Base-by-base conservation (phyloP, 257 asterid genomes). In the Solanum chmielewskii region DNA sequence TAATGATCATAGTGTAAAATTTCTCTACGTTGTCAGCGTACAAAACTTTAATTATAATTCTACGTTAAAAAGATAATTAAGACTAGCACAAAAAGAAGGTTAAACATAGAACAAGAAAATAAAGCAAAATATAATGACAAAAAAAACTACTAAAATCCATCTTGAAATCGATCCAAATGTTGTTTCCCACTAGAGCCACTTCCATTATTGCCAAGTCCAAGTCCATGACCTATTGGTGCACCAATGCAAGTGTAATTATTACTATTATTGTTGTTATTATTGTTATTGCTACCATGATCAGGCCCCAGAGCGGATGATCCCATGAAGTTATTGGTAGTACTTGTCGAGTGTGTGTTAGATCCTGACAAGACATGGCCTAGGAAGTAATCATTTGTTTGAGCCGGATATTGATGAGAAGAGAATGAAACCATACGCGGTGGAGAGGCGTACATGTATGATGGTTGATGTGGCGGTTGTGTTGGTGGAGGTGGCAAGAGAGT, bases 201-300 rank as follows among this genome's bases (percentile, higher is more conserved):
- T 60, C 88, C 87, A 6, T 84, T 70, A 7, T 84, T 70, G 20
- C 85, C 69, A 52, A 31, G 78, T 23, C 78, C 82, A 44, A 87
- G 86, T 35, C 93, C 94, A 16, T 85, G 93, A 37, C 93, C 94
- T 80, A 95, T 93, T 74, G 99, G 98, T 4, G 96, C 98, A 7
- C 99, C 99, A 23, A 96, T 87, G 93, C 98, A 95, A 39, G 99
- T 93, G 91, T 96, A 94, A 73, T 88, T 94, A 11, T 42, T 87
- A 15, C 2, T 44, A 16, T 64, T 29, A 9, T 14, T 44, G 18
- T 14, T 44, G 3, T 74, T 71, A 7, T 6, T 42, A 7, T 76
- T 94, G 7, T 74, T 73, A 11, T 74, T 94, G 13, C 12, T 86
- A 15, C 7, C 16, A 6, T 74, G 87, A 27, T 91, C 92, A 7